Evolutionary conservation across 2,329 filamentous ascomycete species (phyloP), one percentile per base, ranked within the genome.

Genomic region (Plenodomus biglobosus): DNA sequence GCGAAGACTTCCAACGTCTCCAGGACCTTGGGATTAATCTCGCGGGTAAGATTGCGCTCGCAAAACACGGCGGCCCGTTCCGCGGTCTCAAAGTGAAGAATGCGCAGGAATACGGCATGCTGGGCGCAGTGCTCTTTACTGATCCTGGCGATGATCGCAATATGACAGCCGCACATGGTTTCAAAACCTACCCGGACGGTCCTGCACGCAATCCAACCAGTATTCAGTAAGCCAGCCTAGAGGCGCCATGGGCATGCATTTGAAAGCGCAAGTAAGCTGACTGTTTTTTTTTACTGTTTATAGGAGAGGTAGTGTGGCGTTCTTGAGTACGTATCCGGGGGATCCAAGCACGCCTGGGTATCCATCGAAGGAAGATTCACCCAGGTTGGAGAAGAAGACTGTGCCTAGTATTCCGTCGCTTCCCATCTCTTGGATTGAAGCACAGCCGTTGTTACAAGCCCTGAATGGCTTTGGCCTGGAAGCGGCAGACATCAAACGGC

Each of bases 401-500:
- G 88, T 84, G 19, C 87, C 91, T 0, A 81, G 80, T 2, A 96
- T 96, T 46, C 91, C 91, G 0, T 95, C 90, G 2, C 75, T 95
- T 3, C 91, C 91, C 1, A 87, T 96, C 34, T 95, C 91, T 0
- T 95, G 92, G 67, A 72, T 76, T 3, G 90, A 95, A 56, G 90
- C 87, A 1, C 71, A 94, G n/a, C 90, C 90, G 0, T 81, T 96
- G 24, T 78, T 96, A 17, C 85, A 85, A 64, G 86, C 90, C 1
- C 76, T 96, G 39, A 92, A 96, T 62, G 90, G 90, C 4, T 81
- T 89, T 63, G 91, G 91, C 0, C 85, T 87, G 7, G 79, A 81
- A 22, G 71, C 70, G 10, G 53, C 38, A 11, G 55, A 65, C 13
- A 61, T 74, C 34, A 69, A 71, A 40, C 64, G 70, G 2, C 69